phyloP scores from a whole-genome alignment of 2,329 filamentous ascomycete genomes.

The Fusarium sacchari region DNA sequence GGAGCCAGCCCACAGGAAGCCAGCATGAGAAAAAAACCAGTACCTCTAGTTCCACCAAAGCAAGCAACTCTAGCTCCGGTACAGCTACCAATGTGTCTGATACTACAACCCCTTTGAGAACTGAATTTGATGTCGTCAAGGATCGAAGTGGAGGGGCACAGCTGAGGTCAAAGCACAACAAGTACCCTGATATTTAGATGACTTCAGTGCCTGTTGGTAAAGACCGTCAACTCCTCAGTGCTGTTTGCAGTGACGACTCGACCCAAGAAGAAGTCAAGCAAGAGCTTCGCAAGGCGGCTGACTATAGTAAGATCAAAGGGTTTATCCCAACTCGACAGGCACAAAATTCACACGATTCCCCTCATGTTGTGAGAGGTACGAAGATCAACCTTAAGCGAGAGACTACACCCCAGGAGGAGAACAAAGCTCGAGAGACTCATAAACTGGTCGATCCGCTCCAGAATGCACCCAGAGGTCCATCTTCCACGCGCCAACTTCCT shows the following conservation, averaged over 20 bases:
- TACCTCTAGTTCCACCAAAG: not conserved
- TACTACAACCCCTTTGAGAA: not conserved
- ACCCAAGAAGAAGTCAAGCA: conserved; percentile 9
- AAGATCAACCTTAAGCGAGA: not conserved
- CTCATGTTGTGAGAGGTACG: not conserved
- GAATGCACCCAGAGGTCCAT: conserved; percentile 24
- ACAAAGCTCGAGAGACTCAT: not conserved
- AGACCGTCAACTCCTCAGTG: conserved; percentile 8
- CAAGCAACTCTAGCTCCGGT: not conserved
- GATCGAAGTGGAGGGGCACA: not conserved
- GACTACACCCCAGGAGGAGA: not conserved
- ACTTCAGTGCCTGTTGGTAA: conserved; percentile 23
- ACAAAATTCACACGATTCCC: conserved; percentile 8
- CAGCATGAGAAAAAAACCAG: not conserved
- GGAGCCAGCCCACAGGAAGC: not conserved
- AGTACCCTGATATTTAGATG: conserved; percentile 25
- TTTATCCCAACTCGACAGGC: conserved; percentile 34
- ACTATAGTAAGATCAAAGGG: conserved; percentile 14
- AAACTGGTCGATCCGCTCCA: not conserved
- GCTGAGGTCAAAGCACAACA: not conserved
- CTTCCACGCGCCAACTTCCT: conserved; percentile 8
- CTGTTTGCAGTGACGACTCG: not conserved
- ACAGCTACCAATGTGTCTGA: not conserved
- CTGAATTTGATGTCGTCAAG: conserved; percentile 14
- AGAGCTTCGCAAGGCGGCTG: conserved; percentile 12